Percentiles rank a stretch among this genome's conserved stretches.
Conservation (phyloP, 805 yeast species). For the Saturnispora mendoncae region DNA sequence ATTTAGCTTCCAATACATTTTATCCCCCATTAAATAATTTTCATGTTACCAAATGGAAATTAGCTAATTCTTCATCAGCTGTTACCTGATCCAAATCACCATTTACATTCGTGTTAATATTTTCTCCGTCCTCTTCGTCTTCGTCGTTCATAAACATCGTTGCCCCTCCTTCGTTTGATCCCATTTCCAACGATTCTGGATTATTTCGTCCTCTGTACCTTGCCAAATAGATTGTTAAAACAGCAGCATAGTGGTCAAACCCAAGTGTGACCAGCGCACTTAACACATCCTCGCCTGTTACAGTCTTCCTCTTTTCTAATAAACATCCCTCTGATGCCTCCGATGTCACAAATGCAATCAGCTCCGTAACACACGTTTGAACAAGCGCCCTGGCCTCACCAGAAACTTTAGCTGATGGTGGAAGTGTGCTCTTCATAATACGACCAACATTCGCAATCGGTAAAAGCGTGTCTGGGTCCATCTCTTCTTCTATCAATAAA, state of each 20-base stretch:
- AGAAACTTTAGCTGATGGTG: slow-evolving; percentile 64
- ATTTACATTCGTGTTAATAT: not conserved
- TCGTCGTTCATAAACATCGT: not conserved
- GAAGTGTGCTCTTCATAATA: slow-evolving; percentile 67
- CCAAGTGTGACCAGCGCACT: slow-evolving; percentile 58
- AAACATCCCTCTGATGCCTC: slow-evolving; percentile 57
- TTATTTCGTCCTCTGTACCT: slow-evolving; percentile 61
- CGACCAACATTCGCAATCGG: slow-evolving; percentile 63
- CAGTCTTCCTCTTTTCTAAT: slow-evolving; percentile 59
- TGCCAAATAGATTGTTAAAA: slow-evolving; percentile 57
- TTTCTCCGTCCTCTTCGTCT: slow-evolving; percentile 2
- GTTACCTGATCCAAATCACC: slow-evolving; percentile 2
- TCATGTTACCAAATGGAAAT: slow-evolving; percentile 2
- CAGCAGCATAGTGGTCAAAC: slow-evolving; percentile 63
- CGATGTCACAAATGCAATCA: slow-evolving; percentile 58
- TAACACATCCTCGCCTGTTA: slow-evolving; percentile 61
- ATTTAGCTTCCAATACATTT: not conserved
- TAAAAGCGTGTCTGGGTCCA: slow-evolving; percentile 9
- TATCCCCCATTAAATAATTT: no score
- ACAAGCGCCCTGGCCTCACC: slow-evolving; percentile 74
- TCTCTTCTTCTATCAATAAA: no score
- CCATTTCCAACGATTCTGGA: slow-evolving; percentile 6
- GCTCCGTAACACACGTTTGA: slow-evolving; percentile 60
- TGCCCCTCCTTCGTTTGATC: not conserved
- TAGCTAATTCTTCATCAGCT: slow-evolving; percentile 1